A percentile compares a stretch with the other conserved stretches of the same genome.
phyloP scores from a whole-genome alignment of 306 rosid genomes.

The Trifolium fragiferum region DNA sequence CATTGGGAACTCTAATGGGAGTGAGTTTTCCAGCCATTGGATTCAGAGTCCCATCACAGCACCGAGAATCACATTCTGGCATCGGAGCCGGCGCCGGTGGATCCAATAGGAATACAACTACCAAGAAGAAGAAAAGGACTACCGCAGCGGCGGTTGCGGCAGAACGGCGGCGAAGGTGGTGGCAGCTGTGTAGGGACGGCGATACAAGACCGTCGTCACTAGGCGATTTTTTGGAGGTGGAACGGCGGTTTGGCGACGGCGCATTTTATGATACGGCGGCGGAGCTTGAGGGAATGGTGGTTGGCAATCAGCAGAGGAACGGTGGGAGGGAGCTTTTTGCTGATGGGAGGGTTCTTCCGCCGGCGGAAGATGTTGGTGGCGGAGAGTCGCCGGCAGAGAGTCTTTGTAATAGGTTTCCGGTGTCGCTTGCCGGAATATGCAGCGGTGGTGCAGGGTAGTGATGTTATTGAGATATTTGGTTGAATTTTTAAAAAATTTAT shows the following conservation, averaged over 20 bases:
- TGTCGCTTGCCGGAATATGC: constrained; percentile 75
- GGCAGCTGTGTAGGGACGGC: constrained; percentile 85
- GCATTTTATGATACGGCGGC: constrained; percentile 81
- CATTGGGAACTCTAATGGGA: constrained; percentile 93
- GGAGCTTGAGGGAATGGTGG: constrained; percentile 82
- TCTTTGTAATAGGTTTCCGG: constrained; percentile 70
- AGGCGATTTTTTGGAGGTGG: constrained; percentile 92
- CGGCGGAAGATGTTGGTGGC: constrained; percentile 56
- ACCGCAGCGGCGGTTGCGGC: constrained; percentile 44
- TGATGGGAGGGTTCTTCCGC: constrained; percentile 88
- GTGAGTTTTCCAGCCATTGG: constrained; percentile 86
- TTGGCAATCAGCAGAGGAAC: constrained; percentile 52
- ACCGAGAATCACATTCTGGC: constrained; percentile 53
- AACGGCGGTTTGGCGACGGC: constrained; percentile 82
- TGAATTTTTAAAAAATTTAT: background rate
- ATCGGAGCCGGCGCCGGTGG: constrained; percentile 6
- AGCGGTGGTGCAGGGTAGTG: constrained; percentile 69
- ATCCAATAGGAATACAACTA: constrained; percentile 42
- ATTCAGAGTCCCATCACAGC: constrained; percentile 84
- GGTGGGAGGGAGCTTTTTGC: constrained; percentile 66
- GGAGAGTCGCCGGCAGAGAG: constrained; percentile 49
- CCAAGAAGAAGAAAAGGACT: constrained; percentile 54
- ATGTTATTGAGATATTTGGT: background rate
- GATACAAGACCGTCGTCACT: constrained; percentile 75
- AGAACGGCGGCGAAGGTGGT: constrained; percentile 81